Evolutionary conservation across 2,329 filamentous ascomycete species (phyloP), one percentile per base, ranked within the genome.

Genomic region (Grosmannia serpens): DNA sequence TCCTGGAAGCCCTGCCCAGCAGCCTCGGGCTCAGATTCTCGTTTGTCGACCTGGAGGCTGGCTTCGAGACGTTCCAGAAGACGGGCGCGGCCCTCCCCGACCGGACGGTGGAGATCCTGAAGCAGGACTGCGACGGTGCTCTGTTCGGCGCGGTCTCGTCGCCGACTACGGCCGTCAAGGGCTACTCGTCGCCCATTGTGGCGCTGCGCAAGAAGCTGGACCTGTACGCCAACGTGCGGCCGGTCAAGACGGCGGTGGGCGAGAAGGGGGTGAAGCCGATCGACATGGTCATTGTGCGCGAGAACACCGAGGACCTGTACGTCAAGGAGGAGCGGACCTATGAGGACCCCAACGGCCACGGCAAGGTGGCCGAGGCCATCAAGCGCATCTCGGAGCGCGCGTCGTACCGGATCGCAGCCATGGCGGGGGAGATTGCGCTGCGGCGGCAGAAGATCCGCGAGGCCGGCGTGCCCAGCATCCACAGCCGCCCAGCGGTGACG

Each of bases 221-320:
- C 72, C 85, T 99, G 59, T 99, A 96, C 75, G 94, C 94, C 76
- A 99, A 99, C 71, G 91, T 99, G 55, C 88, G 94, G 44, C 92
- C 92, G 57, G 94, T 97, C 72, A 96, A 96, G 79, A 88, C 87
- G 52, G 83, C 89, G 63, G 69, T 77, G 62, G 87, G 83, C 38
- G 81, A 83, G 58, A 65, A 74, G 63, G 86, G 83, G 31, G 80
- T 83, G 52, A 81, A 79, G 67, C 87, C 88, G 63, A 91, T 96
- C 69, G 94, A 99, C 75, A 87, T 99, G 72, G 94, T 99, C 68
- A 99, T 97, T 68, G 94, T 97, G 58, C 89, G 94, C 64, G 94
- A 99, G 76, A 99, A 99, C 79, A 99, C 94, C 35, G 94, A 99
- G 77, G 94, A 99, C 72, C 82, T 99, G 47, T 96, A 96, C 74